These are phyloP conservation scores for Exophiala mesophila DNA, from an alignment of 2,329 filamentous ascomycete species.

Conservation along the genomic window DNA sequence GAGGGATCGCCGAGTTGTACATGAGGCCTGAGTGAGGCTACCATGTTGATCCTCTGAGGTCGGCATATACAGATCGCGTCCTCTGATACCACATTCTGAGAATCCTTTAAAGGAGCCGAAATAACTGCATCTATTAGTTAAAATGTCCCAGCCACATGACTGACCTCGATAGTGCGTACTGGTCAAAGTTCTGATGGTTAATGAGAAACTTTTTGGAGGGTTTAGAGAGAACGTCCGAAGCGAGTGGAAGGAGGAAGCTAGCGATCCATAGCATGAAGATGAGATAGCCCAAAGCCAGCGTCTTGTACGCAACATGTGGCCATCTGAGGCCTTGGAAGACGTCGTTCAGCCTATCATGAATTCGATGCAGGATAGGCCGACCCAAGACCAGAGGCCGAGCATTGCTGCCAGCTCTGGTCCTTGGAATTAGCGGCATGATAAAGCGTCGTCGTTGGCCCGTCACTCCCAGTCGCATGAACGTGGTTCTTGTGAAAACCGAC, in stretches of 20 bases:
- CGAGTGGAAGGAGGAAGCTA: slow-evolving; percentile 16
- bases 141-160: background rate
- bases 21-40: slow-evolving; percentile 18
- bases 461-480: too few relatives aligned
- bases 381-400: background rate
- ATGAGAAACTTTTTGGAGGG: slow-evolving; percentile 11
- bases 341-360: slow-evolving; percentile 3
- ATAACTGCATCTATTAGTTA: slow-evolving; percentile 27
- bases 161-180: slow-evolving; percentile 6
- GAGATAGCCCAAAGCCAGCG: slow-evolving; percentile 11
- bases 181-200: slow-evolving; percentile 10
- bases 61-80: slow-evolving; percentile 32
- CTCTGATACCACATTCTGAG: slow-evolving; percentile 36
- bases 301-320: slow-evolving; percentile 15
- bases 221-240: too few relatives aligned
- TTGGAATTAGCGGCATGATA: too few relatives aligned
- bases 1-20: slow-evolving; percentile 33
- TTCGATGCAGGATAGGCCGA: background rate
- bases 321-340: slow-evolving; percentile 12
- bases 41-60: slow-evolving; percentile 21
- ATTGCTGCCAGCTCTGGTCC: background rate
- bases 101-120: slow-evolving; percentile 34
- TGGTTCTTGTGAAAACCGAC: too few relatives aligned
- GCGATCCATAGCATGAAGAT: slow-evolving; percentile 13
- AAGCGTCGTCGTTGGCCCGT: too few relatives aligned